Percentiles rank a stretch among this genome's conserved stretches.
Conservation (phyloP, 192 early-diverging fungal genomes). For the Dissophora globulifera region DNA sequence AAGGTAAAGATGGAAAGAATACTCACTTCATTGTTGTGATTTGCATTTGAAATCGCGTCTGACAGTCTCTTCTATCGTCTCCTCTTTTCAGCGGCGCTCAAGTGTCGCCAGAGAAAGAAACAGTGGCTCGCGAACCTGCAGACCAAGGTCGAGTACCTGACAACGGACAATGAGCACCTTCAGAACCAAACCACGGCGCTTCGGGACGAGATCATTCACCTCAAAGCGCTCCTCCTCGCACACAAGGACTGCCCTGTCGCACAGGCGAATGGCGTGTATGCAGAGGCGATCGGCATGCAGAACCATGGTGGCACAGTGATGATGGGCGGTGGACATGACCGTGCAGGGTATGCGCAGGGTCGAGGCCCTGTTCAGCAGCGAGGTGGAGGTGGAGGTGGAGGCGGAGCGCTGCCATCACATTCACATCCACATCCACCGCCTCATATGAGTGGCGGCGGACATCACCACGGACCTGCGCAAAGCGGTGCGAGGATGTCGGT, state of each 20-base stretch:
- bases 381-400: slow-evolving; percentile 19
- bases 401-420: no score
- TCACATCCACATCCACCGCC: slow-evolving; percentile 16
- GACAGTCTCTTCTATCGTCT: not conserved
- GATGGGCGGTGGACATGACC: slow-evolving; percentile 13
- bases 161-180: slow-evolving; percentile 72
- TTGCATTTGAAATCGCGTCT: no score
- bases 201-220: slow-evolving; percentile 77
- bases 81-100: slow-evolving; percentile 75
- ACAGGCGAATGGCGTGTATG: slow-evolving; percentile 67
- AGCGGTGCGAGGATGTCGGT: slow-evolving; percentile 27
- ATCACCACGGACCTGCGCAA: slow-evolving; percentile 23
- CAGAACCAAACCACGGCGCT: slow-evolving; percentile 66
- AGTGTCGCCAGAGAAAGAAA: slow-evolving; percentile 94
- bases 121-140: slow-evolving; percentile 88
- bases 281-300: slow-evolving; percentile 16
- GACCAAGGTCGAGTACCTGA: slow-evolving; percentile 64
- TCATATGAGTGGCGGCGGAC: no score
- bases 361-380: slow-evolving; percentile 3
- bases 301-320: slow-evolving; percentile 40
- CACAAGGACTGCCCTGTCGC: slow-evolving; percentile 82
- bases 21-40: no score
- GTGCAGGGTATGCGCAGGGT: slow-evolving; percentile 6
- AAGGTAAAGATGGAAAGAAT: no score
- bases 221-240: slow-evolving; percentile 78